phyloP scores from a whole-genome alignment of 1,284 basidiomycete species.

The Tylopilus sp. region DNA sequence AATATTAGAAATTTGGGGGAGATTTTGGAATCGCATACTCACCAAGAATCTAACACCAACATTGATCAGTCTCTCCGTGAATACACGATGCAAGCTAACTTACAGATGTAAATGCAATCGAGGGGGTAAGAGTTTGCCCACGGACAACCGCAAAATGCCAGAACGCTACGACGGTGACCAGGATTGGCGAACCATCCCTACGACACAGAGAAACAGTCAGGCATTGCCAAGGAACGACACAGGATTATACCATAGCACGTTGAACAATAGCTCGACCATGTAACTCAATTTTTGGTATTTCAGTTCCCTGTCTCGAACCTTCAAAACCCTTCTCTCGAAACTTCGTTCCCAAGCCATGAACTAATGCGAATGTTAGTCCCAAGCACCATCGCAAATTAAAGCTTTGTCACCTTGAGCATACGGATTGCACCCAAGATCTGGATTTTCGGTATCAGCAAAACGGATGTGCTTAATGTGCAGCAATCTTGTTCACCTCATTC shows the following conservation, averaged over 20 bases:
- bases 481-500: slow-evolving; percentile 65
- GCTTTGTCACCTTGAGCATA: slow-evolving; percentile 75
- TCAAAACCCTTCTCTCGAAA: slow-evolving; percentile 76
- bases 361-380: slow-evolving; percentile 34
- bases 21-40: slow-evolving; percentile 9
- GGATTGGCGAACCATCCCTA: slow-evolving; percentile 70
- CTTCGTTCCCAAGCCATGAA: slow-evolving; percentile 96
- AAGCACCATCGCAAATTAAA: neutral
- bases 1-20: slow-evolving; percentile 5
- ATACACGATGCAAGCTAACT: slow-evolving; percentile 22
- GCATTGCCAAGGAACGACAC: slow-evolving; percentile 4
- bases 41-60: slow-evolving; percentile 46
- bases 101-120: slow-evolving; percentile 70
- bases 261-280: slow-evolving; percentile 78
- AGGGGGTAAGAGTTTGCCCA: slow-evolving; percentile 69
- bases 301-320: slow-evolving; percentile 75
- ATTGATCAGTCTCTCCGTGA: neutral
- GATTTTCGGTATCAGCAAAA: slow-evolving; percentile 1
- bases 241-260: slow-evolving; percentile 65
- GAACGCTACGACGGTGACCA: slow-evolving; percentile 76
- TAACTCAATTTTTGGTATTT: slow-evolving; percentile 84
- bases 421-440: slow-evolving; percentile 82
- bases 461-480: neutral
- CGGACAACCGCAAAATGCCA: slow-evolving; percentile 80
- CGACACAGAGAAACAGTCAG: slow-evolving; percentile 3